Conservation (phyloP, 2,329 filamentous ascomycete genomes). For the Onygenales sp. region DNA sequence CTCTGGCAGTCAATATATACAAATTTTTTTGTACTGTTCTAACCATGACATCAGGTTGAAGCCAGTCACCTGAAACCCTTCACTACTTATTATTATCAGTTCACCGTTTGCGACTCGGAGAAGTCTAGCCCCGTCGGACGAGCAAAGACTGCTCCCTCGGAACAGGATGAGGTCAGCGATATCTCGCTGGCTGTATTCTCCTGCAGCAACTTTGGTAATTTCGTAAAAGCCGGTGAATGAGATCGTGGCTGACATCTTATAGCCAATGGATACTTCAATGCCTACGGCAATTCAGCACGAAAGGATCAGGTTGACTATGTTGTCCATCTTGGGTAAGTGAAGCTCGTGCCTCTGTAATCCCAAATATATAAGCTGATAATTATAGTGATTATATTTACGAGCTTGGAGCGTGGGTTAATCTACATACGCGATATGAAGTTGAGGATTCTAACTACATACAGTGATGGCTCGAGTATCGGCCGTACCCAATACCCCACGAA, state of each 20-base stretch:
- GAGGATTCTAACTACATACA: constrained; percentile 13
- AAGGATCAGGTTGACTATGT: constrained; percentile 53
- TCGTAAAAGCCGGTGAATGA: not conserved
- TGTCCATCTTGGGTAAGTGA: constrained; percentile 32
- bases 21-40: not conserved
- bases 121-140: constrained; percentile 54
- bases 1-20: constrained; percentile 5
- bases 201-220: constrained; percentile 56
- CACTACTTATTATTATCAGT: constrained; percentile 58
- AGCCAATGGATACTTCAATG: constrained; percentile 50
- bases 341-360: not conserved
- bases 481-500: constrained; percentile 42
- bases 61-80: constrained; percentile 53
- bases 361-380: not conserved
- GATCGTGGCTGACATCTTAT: constrained; percentile 1
- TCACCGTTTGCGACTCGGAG: constrained; percentile 55
- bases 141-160: constrained; percentile 59
- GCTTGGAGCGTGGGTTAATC: constrained; percentile 23
- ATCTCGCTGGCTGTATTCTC: constrained; percentile 61
- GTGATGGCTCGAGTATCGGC: constrained; percentile 21
- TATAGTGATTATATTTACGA: constrained; percentile 58
- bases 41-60: constrained; percentile 43
- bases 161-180: constrained; percentile 44
- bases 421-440: too few species aligned
- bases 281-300: constrained; percentile 48